phyloP scores from a whole-genome alignment of 352 stramenopile genomes.

The Phytophthora pseudosyringae region DNA sequence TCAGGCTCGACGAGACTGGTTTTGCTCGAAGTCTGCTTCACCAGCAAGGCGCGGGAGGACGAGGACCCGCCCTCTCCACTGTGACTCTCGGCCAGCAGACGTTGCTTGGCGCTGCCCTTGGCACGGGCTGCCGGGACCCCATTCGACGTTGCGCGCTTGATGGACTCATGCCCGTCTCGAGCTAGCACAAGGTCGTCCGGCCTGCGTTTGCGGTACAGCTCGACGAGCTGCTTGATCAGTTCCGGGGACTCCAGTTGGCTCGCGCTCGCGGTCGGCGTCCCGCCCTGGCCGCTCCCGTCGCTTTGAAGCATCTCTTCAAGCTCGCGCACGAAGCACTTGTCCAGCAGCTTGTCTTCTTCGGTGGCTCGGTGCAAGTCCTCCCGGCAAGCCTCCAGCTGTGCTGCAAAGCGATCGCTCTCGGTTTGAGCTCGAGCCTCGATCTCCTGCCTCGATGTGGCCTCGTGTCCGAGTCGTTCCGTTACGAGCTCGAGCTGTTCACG shows the following conservation, averaged over 20 bases:
- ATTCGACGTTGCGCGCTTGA: conserved; percentile 25
- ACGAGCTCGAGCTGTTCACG: conserved; percentile 58
- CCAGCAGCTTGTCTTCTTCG: conserved; percentile 75
- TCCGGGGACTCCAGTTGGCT: conserved; percentile 54
- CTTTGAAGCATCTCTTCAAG: conserved; percentile 74
- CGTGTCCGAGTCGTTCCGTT: conserved; percentile 29
- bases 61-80: conserved; percentile 40
- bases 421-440: conserved; percentile 35
- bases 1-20: conserved; percentile 41
- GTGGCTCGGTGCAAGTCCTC: conserved; percentile 71
- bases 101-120: conserved; percentile 53
- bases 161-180: conserved; percentile 17
- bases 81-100: conserved; percentile 46
- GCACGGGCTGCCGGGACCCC: conserved; percentile 13
- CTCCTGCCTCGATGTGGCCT: conserved; percentile 28
- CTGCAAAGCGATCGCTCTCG: conserved; percentile 58
- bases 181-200: conserved; percentile 45
- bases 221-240: conserved; percentile 69
- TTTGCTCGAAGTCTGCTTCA: conserved; percentile 35
- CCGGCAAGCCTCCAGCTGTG: conserved; percentile 56
- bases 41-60: conserved; percentile 40
- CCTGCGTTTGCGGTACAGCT: conserved; percentile 83
- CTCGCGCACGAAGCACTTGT: conserved; percentile 68
- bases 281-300: conserved; percentile 10
- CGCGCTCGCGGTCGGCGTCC: conserved; percentile 28